Percentiles rank a stretch among this genome's conserved stretches.
Conservation (phyloP, 371 early-diverging fungal genomes). For the Phascolomyces articulosus region DNA sequence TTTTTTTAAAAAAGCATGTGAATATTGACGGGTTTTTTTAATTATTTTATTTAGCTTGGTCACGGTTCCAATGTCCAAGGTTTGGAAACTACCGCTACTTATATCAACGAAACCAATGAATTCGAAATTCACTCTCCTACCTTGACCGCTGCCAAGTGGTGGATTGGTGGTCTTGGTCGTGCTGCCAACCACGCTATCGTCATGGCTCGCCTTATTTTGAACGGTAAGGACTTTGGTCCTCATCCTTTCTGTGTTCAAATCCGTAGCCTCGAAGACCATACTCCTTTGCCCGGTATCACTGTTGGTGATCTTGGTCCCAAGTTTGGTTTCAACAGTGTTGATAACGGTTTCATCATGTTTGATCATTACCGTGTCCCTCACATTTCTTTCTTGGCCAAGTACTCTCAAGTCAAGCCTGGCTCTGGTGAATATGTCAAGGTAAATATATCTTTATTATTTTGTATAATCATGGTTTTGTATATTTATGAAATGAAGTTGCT, state of each 20-base stretch:
- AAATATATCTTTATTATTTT: not conserved
- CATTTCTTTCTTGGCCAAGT: slow-evolving; percentile 78
- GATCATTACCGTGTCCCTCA: slow-evolving; percentile 80
- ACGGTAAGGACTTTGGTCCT: slow-evolving; percentile 79
- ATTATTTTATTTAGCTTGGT: slow-evolving; percentile 40
- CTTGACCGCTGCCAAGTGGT: slow-evolving; percentile 86
- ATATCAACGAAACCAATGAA: slow-evolving; percentile 74
- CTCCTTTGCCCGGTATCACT: slow-evolving; percentile 75
- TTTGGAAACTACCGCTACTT: slow-evolving; percentile 92
- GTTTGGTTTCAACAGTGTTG: slow-evolving; percentile 79
- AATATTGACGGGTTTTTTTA: not conserved
- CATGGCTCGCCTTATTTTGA: slow-evolving; percentile 82
- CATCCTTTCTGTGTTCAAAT: slow-evolving; percentile 88
- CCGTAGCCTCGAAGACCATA: slow-evolving; percentile 76
- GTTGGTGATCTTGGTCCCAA: slow-evolving; percentile 93
- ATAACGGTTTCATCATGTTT: slow-evolving; percentile 86
- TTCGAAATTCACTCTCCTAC: slow-evolving; percentile 86
- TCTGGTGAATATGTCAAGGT: slow-evolving; percentile 66
- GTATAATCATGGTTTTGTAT: not conserved
- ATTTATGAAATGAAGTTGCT: not conserved
- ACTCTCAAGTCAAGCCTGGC: slow-evolving; percentile 65
- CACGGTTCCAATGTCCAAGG: slow-evolving; percentile 86
- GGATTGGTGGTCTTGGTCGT: slow-evolving; percentile 83
- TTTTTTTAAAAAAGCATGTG: not conserved
- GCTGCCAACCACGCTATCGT: slow-evolving; percentile 82